phyloP scores from a whole-genome alignment of 2,329 filamentous ascomycete species.

The Dactylonectria macrodidyma region DNA sequence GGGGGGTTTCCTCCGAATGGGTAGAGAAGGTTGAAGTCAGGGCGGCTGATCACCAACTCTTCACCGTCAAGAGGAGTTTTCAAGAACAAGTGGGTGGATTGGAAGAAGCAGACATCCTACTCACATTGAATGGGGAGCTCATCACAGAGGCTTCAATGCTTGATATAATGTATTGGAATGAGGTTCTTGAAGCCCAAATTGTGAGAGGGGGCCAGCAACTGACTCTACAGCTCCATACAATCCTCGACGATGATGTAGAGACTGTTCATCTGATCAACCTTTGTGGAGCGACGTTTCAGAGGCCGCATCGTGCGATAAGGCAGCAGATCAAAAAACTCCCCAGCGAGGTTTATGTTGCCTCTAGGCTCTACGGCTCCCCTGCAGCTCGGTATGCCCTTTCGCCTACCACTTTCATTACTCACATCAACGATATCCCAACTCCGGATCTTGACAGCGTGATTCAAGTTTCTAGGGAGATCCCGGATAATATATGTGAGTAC shows the following conservation, averaged over 20 bases:
- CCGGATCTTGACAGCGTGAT: conserved; percentile 87
- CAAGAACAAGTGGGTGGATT: background rate
- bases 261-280: conserved; percentile 93
- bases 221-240: conserved; percentile 83
- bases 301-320: conserved; percentile 94
- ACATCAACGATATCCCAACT: conserved; percentile 91
- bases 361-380: conserved; percentile 85
- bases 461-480: conserved; percentile 85
- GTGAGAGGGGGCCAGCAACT: conserved; percentile 89
- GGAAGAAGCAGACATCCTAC: conserved; percentile 92
- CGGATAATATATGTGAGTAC: conserved; percentile 88
- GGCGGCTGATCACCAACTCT: conserved; percentile 93
- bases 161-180: conserved; percentile 95
- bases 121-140: conserved; percentile 91
- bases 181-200: conserved; percentile 86
- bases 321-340: conserved; percentile 98
- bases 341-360: conserved; percentile 96
- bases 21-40: conserved; percentile 93
- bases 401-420: conserved; percentile 97
- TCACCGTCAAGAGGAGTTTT: conserved; percentile 93
- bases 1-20: conserved; percentile 97
- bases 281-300: conserved; percentile 93
- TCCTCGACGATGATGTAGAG: conserved; percentile 90
- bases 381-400: conserved; percentile 92
- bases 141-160: conserved; percentile 94